Conservation (phyloP, 495 filamentous ascomycete genomes). For the Niebla homalea region DNA sequence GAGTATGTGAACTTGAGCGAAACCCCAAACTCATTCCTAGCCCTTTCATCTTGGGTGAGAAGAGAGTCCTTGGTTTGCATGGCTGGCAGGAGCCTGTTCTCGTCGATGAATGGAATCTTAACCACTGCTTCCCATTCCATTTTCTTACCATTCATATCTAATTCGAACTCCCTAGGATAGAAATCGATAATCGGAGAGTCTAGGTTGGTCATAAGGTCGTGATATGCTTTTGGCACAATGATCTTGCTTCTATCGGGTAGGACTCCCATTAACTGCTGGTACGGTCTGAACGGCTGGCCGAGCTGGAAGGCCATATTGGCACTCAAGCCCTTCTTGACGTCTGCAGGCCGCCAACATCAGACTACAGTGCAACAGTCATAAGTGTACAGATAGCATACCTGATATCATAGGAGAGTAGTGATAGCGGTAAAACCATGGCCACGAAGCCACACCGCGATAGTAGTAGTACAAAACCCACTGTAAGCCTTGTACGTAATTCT, state of each 20-base stretch:
- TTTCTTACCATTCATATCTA: conserved; percentile 99
- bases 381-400: conserved; percentile 31
- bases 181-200: conserved; percentile 97
- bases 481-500: conserved; percentile 95
- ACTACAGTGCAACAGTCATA: background rate
- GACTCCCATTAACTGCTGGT: conserved; percentile 96
- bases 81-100: conserved; percentile 65
- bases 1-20: conserved; percentile 86
- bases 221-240: conserved; percentile 81
- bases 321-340: conserved; percentile 76
- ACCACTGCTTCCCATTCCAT: conserved; percentile 99
- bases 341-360: conserved; percentile 25
- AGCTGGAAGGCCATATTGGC: conserved; percentile 86
- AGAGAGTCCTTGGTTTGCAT: conserved; percentile 72
- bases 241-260: conserved; percentile 92
- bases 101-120: conserved; percentile 98
- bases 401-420: conserved; percentile 98
- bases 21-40: conserved; percentile 81
- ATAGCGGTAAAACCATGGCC: conserved; percentile 96
- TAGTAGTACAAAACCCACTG: conserved; percentile 99
- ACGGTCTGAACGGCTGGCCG: conserved; percentile 87
- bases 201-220: conserved; percentile 78
- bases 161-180: conserved; percentile 92
- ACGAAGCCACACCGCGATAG: conserved; percentile 90
- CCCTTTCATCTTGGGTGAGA: conserved; percentile 61